Percentiles rank a stretch among this genome's conserved stretches.
Conservation (phyloP, 169 alveolate species). For the Plasmodium gonderi region DNA sequence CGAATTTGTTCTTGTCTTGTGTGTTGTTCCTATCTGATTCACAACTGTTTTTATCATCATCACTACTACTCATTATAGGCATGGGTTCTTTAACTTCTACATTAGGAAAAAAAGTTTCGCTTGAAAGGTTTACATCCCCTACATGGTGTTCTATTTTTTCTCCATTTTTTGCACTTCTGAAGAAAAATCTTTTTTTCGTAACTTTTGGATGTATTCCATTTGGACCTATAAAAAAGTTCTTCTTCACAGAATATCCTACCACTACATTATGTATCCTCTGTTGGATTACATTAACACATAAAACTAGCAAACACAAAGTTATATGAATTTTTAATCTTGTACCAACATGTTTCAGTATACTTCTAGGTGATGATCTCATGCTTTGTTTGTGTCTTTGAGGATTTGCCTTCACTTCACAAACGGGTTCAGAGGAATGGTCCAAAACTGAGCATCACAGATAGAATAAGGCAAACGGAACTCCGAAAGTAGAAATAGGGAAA, state of each 20-base stretch:
- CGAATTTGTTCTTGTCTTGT: neutral
- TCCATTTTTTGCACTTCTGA: neutral
- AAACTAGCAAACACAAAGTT: constrained; percentile 13
- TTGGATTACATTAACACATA: neutral
- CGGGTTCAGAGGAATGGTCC: neutral
- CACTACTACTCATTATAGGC: too few relatives aligned
- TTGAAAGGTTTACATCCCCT: neutral
- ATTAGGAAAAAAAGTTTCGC: neutral
- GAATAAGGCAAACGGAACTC: too few relatives aligned
- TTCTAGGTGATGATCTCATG: constrained; percentile 37
- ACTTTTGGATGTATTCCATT: neutral
- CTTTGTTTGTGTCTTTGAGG: neutral
- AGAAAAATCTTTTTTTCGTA: constrained; percentile 24
- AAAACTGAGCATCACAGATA: neutral
- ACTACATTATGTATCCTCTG: neutral
- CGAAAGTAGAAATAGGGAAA: too few relatives aligned
- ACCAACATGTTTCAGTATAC: constrained; percentile 42
- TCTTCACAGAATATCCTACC: neutral
- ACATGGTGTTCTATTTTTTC: neutral
- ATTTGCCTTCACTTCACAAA: neutral
- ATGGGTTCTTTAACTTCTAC: neutral
- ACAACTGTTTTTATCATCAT: neutral
- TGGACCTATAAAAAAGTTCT: constrained; percentile 15
- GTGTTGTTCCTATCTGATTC: neutral
- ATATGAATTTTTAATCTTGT: constrained; percentile 46